Base-by-base conservation (phyloP, 441 rosid species). In the Adansonia grandidieri region DNA sequence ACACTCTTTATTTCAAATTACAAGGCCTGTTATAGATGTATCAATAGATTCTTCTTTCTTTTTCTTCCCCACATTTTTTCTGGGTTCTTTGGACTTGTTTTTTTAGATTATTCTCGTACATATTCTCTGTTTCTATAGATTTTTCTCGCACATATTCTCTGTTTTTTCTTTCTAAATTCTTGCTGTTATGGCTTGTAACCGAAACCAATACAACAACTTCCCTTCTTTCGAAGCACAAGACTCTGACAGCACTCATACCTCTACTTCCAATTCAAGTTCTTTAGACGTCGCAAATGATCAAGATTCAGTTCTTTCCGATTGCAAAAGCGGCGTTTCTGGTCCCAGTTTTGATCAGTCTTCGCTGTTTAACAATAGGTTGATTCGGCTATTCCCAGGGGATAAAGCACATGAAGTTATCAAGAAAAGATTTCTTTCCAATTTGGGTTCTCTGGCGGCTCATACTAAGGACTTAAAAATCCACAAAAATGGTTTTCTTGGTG, bases 351-450 rank as follows among this genome's bases (percentile, higher is more conserved):
- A 57, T 63, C 78, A 14, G 2, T 17, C 72, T 20, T 76, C 82
- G 0, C 71, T 73, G 66, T 80, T 80, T 1, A 77, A 58, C 1
- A 61, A 79, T 2, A 85, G 88, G 13, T 79, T 91, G 70, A 40
- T 87, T 32, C 86, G 80, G 19, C 66, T 92, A 66, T 66, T 42
- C 4, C 83, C 87, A 50, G 98, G 86, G 48, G 92, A 92, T 44
- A 80, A 71, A 66, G 86, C 84, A 22, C 75, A 86, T 45, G 91
- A 89, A 51, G 77, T 90, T 4, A 86, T 95, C 17, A 83, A 70
- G 76, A 32, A 82, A 57, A 83, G 85, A 45, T 85, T 91, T 67
- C 53, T 89, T 15, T 81, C 82, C 57, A 82, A 90, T 56, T 67
- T 89, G 83, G 92, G 91, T 19, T 73, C 69, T 17, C 83, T 90